Conservation (phyloP, 192 early-diverging fungal species). For the Helicostylum pulchrum region DNA sequence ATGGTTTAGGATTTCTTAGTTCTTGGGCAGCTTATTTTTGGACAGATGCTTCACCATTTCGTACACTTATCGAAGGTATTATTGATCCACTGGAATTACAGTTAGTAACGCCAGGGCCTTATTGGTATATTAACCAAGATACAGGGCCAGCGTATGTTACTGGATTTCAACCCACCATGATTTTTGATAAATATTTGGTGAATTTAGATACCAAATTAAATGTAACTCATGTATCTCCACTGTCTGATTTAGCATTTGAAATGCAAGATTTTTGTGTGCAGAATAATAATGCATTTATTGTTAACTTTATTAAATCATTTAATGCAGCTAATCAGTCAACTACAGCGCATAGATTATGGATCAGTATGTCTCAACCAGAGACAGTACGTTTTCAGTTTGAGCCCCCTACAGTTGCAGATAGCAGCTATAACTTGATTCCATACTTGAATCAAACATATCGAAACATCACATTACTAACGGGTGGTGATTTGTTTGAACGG, state of each 20-base stretch:
- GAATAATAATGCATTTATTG: conserved; percentile 25
- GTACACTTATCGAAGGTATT: conserved; percentile 18
- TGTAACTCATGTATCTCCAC: not conserved
- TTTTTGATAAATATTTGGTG: conserved; percentile 37
- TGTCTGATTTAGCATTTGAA: conserved; percentile 22
- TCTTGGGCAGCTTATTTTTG: conserved; percentile 35
- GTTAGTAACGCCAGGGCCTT: conserved; percentile 17
- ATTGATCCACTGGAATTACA: conserved; percentile 16
- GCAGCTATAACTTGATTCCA: conserved; percentile 5
- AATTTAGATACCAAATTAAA: not conserved
- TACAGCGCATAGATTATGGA: conserved; percentile 19
- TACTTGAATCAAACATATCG: conserved; percentile 20
- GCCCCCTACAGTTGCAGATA: conserved; percentile 1
- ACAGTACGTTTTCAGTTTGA: conserved; percentile 7
- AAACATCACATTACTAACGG: conserved; percentile 22
- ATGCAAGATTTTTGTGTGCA: conserved; percentile 36
- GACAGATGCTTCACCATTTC: conserved; percentile 23
- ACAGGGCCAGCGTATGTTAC: conserved; percentile 29
- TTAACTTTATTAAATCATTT: conserved; percentile 32
- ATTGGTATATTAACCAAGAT: conserved; percentile 23
- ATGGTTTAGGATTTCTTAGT: conserved; percentile 35
- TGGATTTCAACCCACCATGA: conserved; percentile 36
- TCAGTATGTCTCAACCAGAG: conserved; percentile 2
- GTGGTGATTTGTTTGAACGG: conserved; percentile 2
- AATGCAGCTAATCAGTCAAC: conserved; percentile 20